Evolutionary conservation across 2,329 filamentous ascomycete species (phyloP).

Genomic region (Aspergillus fijiensis): DNA sequence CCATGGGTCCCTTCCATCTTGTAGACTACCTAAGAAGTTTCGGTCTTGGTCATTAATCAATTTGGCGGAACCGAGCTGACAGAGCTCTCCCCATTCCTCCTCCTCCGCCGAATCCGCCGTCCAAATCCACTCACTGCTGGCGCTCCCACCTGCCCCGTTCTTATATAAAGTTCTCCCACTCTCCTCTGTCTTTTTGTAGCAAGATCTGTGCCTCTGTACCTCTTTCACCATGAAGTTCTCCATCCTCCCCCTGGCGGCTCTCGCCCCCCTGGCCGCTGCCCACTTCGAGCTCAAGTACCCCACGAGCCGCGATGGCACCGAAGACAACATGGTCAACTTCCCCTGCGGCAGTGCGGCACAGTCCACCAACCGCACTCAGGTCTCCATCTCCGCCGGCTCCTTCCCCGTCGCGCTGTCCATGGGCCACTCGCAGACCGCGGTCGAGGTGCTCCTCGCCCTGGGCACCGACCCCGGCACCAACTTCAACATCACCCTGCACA

Average conservation of each 20-base stretch:
- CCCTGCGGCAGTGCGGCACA: conserved; percentile 54
- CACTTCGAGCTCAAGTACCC: conserved; percentile 60
- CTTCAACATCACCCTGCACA: conserved; percentile 69
- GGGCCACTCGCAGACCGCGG: conserved; percentile 52
- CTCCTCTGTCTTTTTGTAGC: background rate
- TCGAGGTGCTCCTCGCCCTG: conserved; percentile 56
- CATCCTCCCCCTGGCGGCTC: conserved; percentile 37
- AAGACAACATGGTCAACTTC: conserved; percentile 48
- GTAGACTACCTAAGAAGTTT: background rate
- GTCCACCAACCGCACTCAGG: conserved; percentile 47
- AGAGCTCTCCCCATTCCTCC: background rate
- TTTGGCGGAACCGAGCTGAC: background rate
- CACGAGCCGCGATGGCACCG: conserved; percentile 49
- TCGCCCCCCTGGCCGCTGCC: conserved; percentile 50
- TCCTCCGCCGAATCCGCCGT: background rate
- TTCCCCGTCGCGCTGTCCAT: conserved; percentile 54
- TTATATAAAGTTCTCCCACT: background rate
- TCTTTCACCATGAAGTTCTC: conserved; percentile 33
- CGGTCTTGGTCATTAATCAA: background rate
- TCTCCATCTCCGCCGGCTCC: conserved; percentile 49
- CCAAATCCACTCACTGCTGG: background rate
- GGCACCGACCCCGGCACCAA: conserved; percentile 55
- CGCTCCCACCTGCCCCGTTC: background rate
- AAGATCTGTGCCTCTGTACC: background rate
- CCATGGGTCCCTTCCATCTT: background rate